A percentile compares a stretch with the other conserved stretches of the same genome.
Evolutionary conservation across 495 filamentous ascomycete genomes (phyloP).

Genomic region (Aspergillus campestris): DNA sequence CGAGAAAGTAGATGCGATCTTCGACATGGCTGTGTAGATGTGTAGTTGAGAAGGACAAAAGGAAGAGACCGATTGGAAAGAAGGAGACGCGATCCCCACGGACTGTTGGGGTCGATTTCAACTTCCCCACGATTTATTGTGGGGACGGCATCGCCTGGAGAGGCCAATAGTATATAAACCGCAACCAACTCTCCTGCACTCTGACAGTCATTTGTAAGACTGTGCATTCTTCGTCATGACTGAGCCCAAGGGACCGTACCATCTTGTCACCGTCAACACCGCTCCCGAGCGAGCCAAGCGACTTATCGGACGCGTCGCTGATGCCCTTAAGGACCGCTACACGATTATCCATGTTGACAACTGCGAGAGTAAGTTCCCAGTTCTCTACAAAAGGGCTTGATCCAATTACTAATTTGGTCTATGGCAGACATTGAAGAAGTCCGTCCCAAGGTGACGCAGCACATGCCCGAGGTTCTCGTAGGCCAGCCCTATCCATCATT

Average conservation of each 20-base stretch:
- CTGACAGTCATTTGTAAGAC: background rate
- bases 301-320: conserved; percentile 50
- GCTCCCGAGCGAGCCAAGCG: conserved; percentile 55
- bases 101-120: conserved; percentile 9
- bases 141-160: conserved; percentile 5
- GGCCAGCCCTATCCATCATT: background rate
- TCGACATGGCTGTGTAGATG: conserved; percentile 21
- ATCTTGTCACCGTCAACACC: conserved; percentile 60
- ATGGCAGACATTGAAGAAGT: conserved; percentile 43
- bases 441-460: conserved; percentile 36
- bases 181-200: background rate
- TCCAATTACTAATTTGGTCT: conserved; percentile 2
- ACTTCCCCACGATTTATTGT: conserved; percentile 10
- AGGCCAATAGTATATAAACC: background rate
- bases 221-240: conserved; percentile 22
- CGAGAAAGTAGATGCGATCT: conserved; percentile 37
- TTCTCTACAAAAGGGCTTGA: background rate
- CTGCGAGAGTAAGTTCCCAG: conserved; percentile 38
- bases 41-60: background rate
- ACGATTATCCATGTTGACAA: conserved; percentile 52
- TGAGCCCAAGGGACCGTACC: conserved; percentile 49
- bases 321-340: conserved; percentile 51
- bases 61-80: background rate
- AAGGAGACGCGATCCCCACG: background rate
- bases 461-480: conserved; percentile 46